A percentile compares a stretch with the other conserved stretches of the same genome.
Conservation (phyloP, 495 filamentous ascomycete genomes). For the Neurospora intermedia region DNA sequence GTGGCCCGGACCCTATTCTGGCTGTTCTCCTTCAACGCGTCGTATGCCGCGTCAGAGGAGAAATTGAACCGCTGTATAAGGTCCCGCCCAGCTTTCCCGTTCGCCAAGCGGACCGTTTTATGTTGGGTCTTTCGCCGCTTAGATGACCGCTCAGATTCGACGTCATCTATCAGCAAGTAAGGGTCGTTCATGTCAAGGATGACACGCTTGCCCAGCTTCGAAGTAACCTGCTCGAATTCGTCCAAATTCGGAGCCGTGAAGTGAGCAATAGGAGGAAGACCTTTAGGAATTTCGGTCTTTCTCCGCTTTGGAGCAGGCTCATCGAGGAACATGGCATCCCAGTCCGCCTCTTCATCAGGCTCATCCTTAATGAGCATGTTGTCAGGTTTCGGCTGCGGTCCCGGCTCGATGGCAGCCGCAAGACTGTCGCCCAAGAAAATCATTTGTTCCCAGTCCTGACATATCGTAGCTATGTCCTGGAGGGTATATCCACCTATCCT, state of each 20-base stretch:
- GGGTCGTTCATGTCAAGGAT: slow-evolving; percentile 87
- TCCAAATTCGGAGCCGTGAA: slow-evolving; percentile 38
- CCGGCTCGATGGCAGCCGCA: slow-evolving; percentile 7
- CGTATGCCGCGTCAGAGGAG: slow-evolving; percentile 91
- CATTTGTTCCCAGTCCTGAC: slow-evolving; percentile 68
- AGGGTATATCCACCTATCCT: slow-evolving; percentile 57
- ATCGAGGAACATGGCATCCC: slow-evolving; percentile 38
- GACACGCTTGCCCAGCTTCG: slow-evolving; percentile 61
- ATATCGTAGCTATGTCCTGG: slow-evolving; percentile 67
- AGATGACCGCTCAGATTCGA: slow-evolving; percentile 41
- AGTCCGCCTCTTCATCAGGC: slow-evolving; percentile 43
- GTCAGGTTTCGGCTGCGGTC: slow-evolving; percentile 14
- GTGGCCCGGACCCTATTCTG: slow-evolving; percentile 91
- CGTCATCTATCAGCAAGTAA: slow-evolving; percentile 57
- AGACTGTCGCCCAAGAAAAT: slow-evolving; percentile 28
- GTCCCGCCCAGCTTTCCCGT: slow-evolving; percentile 44
- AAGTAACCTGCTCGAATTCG: slow-evolving; percentile 47
- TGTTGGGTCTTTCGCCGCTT: slow-evolving; percentile 33
- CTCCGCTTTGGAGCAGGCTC: slow-evolving; percentile 31
- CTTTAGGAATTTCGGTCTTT: slow-evolving; percentile 21
- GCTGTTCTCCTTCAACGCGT: slow-evolving; percentile 90
- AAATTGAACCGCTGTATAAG: slow-evolving; percentile 83
- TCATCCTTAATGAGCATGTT: slow-evolving; percentile 20
- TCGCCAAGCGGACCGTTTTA: slow-evolving; percentile 44
- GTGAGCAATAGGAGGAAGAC: slow-evolving; percentile 31